Evolutionary conservation across 1,284 basidiomycete genomes (phyloP), one percentile per base, ranked within the genome.

Genomic region (Leccinum huronense): DNA sequence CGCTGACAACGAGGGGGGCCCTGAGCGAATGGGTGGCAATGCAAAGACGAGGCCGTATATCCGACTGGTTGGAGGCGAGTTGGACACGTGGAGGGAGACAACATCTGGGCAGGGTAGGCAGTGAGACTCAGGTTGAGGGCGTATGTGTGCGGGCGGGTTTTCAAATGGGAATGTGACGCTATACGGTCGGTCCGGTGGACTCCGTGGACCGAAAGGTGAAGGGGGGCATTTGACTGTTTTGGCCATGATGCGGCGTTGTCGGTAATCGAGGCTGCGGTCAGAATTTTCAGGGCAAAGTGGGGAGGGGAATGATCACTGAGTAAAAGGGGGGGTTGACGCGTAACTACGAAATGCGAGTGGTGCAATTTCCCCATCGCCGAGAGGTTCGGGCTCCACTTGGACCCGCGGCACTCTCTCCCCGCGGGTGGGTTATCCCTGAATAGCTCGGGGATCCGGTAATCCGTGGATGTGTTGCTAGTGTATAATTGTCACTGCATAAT

Each of bases 1-100:
- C 71, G 73, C 55, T 64, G 57, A 58, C 72, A 74, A 73, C 58
- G 72, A 73, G 48, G 55, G n/a, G 51, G 30, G 58, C 38, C 36
- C 58, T 55, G 58, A 62, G 36, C 48, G 53, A 60, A 61, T 55
- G 40, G 7, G 64, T 68, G 57, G 58, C 56, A 51, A 59, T 60
- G 36, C 38, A 38, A 45, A 59, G 51, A 67, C 58, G 40, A 69
- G 48, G 51, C 61, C 55, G 60, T 40, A 60, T 55, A 57, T 36
- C 61, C 61, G 54, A 56, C 45, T 65, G 23, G 56, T 48, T 57
- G 36, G 19, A 65, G 56, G 63, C 14, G 62, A 63, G 57, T 19
- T 40, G 23, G 23, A 61, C 69, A 69, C 70, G 65, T 68, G 71
- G 55, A 10, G 54, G 36, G 54, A 56, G 8, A 51, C 36, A 57